Evolutionary conservation across 805 yeast species (phyloP), one percentile per base, ranked within the genome.

Genomic region (Lachancea lanzarotensis): DNA sequence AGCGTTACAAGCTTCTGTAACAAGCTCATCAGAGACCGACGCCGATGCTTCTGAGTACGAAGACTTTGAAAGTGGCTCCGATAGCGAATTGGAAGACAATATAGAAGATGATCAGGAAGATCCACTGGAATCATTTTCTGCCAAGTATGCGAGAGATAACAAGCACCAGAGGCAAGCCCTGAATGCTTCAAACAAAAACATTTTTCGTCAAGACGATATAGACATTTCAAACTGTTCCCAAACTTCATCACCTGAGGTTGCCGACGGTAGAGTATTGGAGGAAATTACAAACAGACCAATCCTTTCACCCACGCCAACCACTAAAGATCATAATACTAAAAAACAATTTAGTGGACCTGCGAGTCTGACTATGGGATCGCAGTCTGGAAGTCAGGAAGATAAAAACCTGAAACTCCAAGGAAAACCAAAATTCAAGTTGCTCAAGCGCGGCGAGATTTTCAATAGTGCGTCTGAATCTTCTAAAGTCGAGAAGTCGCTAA

Each of bases 361-460:
- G 11, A 11, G 15, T 30, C 6, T 30, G n/a, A 30, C 4, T 10
- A 30, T 6, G 10, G 33, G 33, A 15, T 5, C 33, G 30, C 35
- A 31, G 13, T 27, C 32, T 15, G 42, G 30, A 15, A 29, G 12
- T n/a, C 33, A n/a, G n/a, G 42, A 30, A 7, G 17, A 27, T 4
- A 20, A 32, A 25, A 15, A 27, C 17, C 32, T 39, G 11, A 34
- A 39, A 32, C 29, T 44, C 5, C 47, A 45, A 10, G 49, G 53
- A 11, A 66, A 60, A 43, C 66, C 64, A 3, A 68, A 63, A 45
- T 51, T 67, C 38, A 66, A 59, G 45, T 33, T 69, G 2, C 42
- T 69, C 44, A 69, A 65, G 45, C 59, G 71, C 38, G 72, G 72
- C 16, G 68, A 69, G 45, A 54, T 53, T 3, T 43, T 68, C 17